Conservation (phyloP, 106 monocot genomes). For the Phalaenopsis equestris region DNA sequence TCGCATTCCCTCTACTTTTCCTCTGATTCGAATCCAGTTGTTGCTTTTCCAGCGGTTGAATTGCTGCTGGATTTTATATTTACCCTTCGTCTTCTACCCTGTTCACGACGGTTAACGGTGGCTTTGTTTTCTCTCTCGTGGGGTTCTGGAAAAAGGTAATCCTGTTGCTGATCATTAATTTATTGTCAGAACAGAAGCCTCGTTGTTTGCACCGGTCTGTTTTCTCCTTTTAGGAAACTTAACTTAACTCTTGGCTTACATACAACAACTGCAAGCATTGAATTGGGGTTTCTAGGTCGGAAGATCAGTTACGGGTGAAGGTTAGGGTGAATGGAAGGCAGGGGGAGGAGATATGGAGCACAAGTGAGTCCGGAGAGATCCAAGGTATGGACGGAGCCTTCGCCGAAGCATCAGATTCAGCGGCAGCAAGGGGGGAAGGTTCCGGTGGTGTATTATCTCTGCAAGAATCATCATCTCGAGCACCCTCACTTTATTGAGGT, state of each 20-base stretch:
- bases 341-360: conserved; percentile 15
- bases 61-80: background rate
- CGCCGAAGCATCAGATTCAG: conserved; percentile 11
- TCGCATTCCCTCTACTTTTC: background rate
- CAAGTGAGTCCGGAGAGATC: conserved; percentile 42
- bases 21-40: background rate
- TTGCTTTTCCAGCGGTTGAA: background rate
- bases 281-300: conserved; percentile 4
- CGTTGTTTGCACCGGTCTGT: background rate
- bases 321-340: conserved; percentile 20
- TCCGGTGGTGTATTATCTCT: conserved; percentile 60
- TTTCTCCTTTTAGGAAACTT: background rate
- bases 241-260: background rate
- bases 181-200: background rate
- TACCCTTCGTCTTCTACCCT: background rate
- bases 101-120: background rate
- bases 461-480: conserved; percentile 51
- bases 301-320: background rate
- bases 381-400: conserved; percentile 13
- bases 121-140: background rate
- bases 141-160: background rate
- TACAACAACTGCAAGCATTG: background rate
- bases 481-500: conserved; percentile 73
- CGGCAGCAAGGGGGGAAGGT: conserved; percentile 22
- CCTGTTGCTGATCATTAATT: background rate